These are phyloP conservation scores for Alternaria gansuensis DNA, from an alignment of 2,329 filamentous ascomycete species.

Conservation along the genomic window DNA sequence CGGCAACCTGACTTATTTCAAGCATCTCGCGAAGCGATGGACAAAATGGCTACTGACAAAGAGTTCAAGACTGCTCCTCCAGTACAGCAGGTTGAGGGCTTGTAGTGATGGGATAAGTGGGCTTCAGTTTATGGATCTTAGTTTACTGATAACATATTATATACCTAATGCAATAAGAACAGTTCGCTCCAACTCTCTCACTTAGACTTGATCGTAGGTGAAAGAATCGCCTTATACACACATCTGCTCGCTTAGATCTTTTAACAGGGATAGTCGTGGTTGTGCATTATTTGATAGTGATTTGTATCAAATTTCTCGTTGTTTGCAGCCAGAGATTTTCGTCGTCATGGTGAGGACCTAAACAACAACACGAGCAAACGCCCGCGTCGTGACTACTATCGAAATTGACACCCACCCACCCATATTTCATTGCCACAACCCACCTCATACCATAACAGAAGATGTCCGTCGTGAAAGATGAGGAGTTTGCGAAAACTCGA, in stretches of 20 bases:
- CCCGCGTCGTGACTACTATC: background rate
- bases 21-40: background rate
- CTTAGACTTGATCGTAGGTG: background rate
- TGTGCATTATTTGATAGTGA: background rate
- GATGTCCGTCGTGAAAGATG: background rate
- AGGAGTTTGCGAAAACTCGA: background rate
- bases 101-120: background rate
- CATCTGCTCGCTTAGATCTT: background rate
- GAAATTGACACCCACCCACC: background rate
- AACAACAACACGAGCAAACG: conserved; percentile 1
- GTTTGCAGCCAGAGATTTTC: background rate
- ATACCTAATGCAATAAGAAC: too few species aligned
- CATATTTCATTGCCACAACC: background rate
- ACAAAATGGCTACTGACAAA: too few species aligned
- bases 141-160: too few species aligned
- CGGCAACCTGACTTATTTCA: background rate
- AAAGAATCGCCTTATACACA: background rate
- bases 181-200: background rate
- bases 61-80: background rate
- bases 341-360: conserved; percentile 5
- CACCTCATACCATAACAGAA: background rate
- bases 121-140: background rate
- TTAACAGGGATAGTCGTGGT: background rate
- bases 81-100: background rate
- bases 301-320: background rate